phyloP scores from a whole-genome alignment of 2,329 filamentous ascomycete species.

The Colletotrichum sp. region DNA sequence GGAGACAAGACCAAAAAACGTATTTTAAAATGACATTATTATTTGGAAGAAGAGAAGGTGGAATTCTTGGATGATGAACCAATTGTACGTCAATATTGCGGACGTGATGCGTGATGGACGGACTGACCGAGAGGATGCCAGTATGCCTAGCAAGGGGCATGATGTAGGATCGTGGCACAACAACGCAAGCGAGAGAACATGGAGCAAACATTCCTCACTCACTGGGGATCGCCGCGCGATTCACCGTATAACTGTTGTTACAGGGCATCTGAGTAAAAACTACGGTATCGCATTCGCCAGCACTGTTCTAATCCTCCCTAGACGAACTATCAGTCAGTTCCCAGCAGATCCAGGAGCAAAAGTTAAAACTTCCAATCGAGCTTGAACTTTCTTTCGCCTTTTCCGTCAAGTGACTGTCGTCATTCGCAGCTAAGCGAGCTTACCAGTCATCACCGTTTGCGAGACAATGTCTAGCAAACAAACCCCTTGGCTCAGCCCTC shows the following conservation, averaged over 20 bases:
- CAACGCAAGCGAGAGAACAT: background rate
- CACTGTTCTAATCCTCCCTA: background rate
- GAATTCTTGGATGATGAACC: background rate
- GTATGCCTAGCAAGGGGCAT: background rate
- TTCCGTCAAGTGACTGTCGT: background rate
- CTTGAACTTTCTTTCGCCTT: background rate
- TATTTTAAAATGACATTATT: background rate
- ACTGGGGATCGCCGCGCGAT: background rate
- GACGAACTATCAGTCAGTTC: background rate
- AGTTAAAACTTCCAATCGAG: background rate
- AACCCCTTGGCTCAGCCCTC: background rate
- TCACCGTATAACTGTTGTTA: too few species aligned
- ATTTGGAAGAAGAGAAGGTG: background rate
- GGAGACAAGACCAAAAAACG: background rate
- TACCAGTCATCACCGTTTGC: background rate
- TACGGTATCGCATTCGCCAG: background rate
- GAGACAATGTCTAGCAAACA: background rate
- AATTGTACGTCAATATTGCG: background rate
- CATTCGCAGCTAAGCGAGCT: background rate
- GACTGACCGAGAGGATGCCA: background rate
- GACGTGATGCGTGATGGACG: background rate
- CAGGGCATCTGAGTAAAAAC: background rate
- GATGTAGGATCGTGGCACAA: background rate
- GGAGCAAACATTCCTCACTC: background rate
- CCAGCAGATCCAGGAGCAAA: background rate